These are phyloP conservation scores for Geopyxis carbonaria DNA, from an alignment of 495 filamentous ascomycete genomes.

Conservation along the genomic window DNA sequence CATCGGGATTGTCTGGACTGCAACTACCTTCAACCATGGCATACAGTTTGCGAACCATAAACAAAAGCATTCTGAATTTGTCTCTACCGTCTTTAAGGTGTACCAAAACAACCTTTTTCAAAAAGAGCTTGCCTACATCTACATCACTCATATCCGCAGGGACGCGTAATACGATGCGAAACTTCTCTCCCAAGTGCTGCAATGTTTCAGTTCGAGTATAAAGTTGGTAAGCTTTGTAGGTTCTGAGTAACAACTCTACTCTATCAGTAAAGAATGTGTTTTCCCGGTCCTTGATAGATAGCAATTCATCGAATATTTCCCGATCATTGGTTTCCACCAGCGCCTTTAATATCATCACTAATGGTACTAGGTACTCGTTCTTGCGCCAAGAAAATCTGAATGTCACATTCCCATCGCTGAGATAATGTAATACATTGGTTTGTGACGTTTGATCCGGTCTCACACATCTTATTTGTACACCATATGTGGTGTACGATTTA, in stretches of 20 bases:
- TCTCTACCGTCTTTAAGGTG: slow-evolving; percentile 69
- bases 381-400: slow-evolving; percentile 98
- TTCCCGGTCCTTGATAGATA: slow-evolving; percentile 55
- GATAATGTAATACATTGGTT: slow-evolving; percentile 91
- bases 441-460: slow-evolving; percentile 93
- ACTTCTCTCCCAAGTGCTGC: slow-evolving; percentile 72
- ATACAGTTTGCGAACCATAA: slow-evolving; percentile 94
- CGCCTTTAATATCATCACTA: slow-evolving; percentile 92
- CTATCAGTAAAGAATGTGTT: slow-evolving; percentile 93
- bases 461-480: slow-evolving; percentile 78
- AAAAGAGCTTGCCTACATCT: slow-evolving; percentile 74
- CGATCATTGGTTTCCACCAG: slow-evolving; percentile 89
- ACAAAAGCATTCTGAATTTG: slow-evolving; percentile 86
- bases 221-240: slow-evolving; percentile 75
- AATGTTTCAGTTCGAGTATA: slow-evolving; percentile 62
- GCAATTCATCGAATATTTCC: slow-evolving; percentile 81
- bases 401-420: slow-evolving; percentile 84
- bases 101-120: slow-evolving; percentile 74
- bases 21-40: slow-evolving; percentile 83
- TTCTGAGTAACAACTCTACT: slow-evolving; percentile 77
- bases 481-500: slow-evolving; percentile 66
- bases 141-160: slow-evolving; percentile 65
- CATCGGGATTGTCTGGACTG: slow-evolving; percentile 83
- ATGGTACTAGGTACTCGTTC: slow-evolving; percentile 82
- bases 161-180: slow-evolving; percentile 67